These are phyloP conservation scores for Aurantiochytrium sp. DNA, from an alignment of 108 stramenopile genomes.

Conservation along the genomic window DNA sequence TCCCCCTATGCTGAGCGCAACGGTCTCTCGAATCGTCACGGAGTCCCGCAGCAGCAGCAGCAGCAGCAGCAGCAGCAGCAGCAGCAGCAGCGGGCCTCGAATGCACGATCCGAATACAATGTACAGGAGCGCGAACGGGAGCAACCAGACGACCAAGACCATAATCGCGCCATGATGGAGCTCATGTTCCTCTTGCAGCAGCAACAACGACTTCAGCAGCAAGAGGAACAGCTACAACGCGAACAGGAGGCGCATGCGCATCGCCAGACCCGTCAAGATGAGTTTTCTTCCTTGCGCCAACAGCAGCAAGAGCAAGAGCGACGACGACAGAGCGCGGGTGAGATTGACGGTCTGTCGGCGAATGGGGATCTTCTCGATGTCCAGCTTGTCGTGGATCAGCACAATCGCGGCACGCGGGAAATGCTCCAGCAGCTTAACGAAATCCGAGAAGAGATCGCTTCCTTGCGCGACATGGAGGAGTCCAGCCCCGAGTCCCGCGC, in stretches of 20 bases:
- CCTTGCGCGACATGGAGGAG: neutral
- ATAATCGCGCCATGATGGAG: neutral
- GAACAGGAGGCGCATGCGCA: neutral
- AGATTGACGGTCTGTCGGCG: neutral
- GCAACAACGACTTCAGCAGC: neutral
- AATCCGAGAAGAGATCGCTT: neutral
- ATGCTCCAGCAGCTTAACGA: neutral
- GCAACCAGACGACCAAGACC: neutral
- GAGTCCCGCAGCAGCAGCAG: too few relatives aligned
- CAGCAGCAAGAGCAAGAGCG: neutral
- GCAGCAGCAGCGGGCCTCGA: too few relatives aligned
- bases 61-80: too few relatives aligned
- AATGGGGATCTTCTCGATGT: neutral
- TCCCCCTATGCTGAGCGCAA: too few relatives aligned
- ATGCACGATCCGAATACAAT: too few relatives aligned
- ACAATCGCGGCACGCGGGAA: neutral
- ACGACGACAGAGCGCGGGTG: neutral
- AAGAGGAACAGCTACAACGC: neutral
- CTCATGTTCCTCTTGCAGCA: neutral
- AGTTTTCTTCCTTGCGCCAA: too few relatives aligned
- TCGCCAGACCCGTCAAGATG: neutral
- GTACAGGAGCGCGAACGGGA: too few relatives aligned
- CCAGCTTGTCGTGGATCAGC: neutral
- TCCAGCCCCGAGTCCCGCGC: neutral
- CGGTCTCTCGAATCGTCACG: too few relatives aligned